Evolutionary conservation across 176 grass and related monocot species (phyloP), one percentile per base, ranked within the genome.

Genomic region (Bonia amplexicaulis): DNA sequence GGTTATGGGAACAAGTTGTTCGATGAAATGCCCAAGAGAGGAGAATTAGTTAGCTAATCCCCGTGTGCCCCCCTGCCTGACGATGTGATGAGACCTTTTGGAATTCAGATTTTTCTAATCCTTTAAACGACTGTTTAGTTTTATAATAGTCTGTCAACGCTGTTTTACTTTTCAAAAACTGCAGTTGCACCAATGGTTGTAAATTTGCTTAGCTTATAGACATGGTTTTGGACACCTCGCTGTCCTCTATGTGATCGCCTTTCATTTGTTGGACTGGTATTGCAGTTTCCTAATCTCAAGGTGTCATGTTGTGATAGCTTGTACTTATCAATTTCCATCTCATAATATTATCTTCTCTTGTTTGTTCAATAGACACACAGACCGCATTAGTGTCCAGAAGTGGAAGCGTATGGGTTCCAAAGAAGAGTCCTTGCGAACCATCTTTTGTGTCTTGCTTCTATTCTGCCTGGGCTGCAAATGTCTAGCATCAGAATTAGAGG

Each of bases 401-500:
- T 64, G 26, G 19, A 89, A 64, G 23, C 22, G 12, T 42, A 90
- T 90, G 88, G 83, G 22, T 72, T 47, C 58, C 73, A 82, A 86
- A 81, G 37, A 76, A 82, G 10, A 12, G 7, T 57, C 17, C 25
- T 4, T 16, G 45, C 1, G 4, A 26, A 22, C 78, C 65, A 53
- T 86, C 46, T 47, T 85, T 37, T 71, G 46, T 47, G 11, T 82
- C 37, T 22, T 86, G 20, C 37, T 87, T 74, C 58, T 87, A 0
- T 80, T 54, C 45, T 73, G 16, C 8, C 11, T 23, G 5, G 35
- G 77, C 77, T 74, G 46, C 69, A 87, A 71, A 78, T 92, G 92
- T 77, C 70, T 76, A 33, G 76, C 89, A 31, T 76, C 68, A 35
- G 87, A 84, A 26, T 78, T 95, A 31, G 71, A 85, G 19, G 91